Evolutionary conservation across 2,329 filamentous ascomycete species (phyloP).

Genomic region (Fusarium irregulare): DNA sequence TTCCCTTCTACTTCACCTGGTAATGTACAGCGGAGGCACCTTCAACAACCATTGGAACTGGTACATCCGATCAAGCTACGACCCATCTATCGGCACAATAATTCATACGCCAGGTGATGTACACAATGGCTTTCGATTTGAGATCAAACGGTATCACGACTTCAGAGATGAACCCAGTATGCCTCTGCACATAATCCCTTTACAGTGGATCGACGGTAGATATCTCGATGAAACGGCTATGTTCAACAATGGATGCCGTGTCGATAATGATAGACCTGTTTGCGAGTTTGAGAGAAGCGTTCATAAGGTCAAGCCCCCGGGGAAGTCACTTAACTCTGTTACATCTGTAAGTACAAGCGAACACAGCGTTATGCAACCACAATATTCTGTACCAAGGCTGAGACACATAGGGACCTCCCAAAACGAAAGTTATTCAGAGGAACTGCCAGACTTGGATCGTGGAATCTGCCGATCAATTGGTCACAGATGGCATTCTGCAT

Average conservation of each 20-base stretch:
- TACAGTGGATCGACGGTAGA: rapidly evolving
- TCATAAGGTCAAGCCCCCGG: rapidly evolving
- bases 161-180: neutral
- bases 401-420: rapidly evolving
- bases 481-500: neutral
- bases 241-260: rapidly evolving
- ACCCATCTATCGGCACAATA: rapidly evolving
- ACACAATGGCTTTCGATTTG: neutral
- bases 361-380: too few species aligned
- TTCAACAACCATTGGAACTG: conserved; percentile 15
- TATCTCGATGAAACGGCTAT: neutral
- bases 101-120: neutral
- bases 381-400: neutral
- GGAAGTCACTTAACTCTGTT: neutral
- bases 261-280: rapidly evolving
- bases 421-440: neutral
- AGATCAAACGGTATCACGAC: neutral
- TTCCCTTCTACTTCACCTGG: neutral
- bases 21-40: neutral
- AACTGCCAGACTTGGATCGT: conserved; percentile 28
- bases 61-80: neutral
- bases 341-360: neutral
- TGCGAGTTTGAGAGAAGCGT: neutral
- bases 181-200: neutral
- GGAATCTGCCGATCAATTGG: conserved; percentile 1